Percentiles rank a stretch among this genome's conserved stretches.
phyloP scores from a whole-genome alignment of 306 rosid genomes.

The Dicorynia guianensis region DNA sequence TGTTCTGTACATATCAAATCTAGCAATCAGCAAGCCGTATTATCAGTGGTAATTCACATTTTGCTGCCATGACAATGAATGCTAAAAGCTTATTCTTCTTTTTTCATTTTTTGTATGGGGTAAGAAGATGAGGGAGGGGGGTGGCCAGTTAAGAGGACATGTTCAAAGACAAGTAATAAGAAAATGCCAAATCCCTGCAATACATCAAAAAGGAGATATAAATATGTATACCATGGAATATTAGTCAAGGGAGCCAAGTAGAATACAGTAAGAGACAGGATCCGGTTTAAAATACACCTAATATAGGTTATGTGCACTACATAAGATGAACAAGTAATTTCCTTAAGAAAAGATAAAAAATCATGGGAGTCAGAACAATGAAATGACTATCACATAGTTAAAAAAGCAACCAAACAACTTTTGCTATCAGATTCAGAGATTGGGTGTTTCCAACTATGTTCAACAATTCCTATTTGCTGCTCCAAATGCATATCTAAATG shows the following conservation, averaged over 20 bases:
- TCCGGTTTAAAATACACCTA: neutral
- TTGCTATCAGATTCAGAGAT: neutral
- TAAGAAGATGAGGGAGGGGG: too few species aligned
- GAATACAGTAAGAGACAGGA: constrained; percentile 3
- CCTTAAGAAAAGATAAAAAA: constrained; percentile 13
- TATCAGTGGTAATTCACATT: too few species aligned
- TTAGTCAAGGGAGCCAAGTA: neutral
- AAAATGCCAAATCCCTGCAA: too few species aligned
- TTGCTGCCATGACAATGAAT: too few species aligned
- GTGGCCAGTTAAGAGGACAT: too few species aligned
- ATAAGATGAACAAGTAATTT: neutral
- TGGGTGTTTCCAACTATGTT: constrained; percentile 6
- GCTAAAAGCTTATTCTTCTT: too few species aligned
- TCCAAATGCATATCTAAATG: neutral
- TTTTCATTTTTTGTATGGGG: too few species aligned
- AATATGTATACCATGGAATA: neutral
- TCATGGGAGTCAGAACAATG: constrained; percentile 16
- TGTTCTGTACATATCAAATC: neutral
- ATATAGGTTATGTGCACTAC: neutral
- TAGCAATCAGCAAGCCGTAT: too few species aligned
- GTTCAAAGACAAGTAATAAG: too few species aligned
- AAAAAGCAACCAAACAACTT: constrained; percentile 27
- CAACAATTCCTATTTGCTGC: constrained; percentile 22
- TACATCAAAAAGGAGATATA: neutral
- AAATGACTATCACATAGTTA: constrained; percentile 16